These are phyloP conservation scores for Tuber borchii DNA, from an alignment of 495 filamentous ascomycete species.

Conservation along the genomic window DNA sequence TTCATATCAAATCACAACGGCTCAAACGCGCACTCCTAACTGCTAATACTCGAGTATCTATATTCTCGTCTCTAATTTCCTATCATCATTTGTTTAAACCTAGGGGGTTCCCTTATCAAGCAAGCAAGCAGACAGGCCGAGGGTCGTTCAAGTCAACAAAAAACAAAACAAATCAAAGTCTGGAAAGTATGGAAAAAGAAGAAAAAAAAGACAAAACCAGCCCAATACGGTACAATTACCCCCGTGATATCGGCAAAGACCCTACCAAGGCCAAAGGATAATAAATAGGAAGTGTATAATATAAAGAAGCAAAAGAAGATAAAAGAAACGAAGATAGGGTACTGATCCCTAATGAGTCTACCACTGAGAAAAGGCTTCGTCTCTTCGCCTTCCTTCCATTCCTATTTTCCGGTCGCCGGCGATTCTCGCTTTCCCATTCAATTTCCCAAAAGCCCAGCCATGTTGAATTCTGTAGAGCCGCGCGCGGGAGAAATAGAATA, in stretches of 20 bases:
- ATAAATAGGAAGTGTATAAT: background rate
- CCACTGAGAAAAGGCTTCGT: background rate
- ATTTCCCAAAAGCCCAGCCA: background rate
- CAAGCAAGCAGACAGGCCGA: background rate
- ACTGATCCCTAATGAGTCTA: background rate
- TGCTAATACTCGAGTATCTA: background rate
- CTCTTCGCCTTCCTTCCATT: background rate
- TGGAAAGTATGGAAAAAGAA: background rate
- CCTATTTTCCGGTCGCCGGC: background rate
- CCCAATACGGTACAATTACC: background rate
- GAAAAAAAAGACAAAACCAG: background rate
- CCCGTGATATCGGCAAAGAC: background rate
- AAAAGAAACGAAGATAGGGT: background rate
- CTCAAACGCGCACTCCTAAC: background rate
- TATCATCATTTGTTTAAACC: background rate
- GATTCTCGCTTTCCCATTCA: background rate
- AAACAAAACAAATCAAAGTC: background rate
- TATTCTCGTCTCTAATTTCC: background rate
- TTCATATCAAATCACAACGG: background rate
- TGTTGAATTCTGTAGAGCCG: background rate
- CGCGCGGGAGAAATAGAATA: background rate
- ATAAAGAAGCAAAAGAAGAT: background rate
- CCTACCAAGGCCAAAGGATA: background rate
- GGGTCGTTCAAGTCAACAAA: background rate
- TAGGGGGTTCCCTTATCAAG: background rate